A percentile compares a stretch with the other conserved stretches of the same genome.
These are phyloP conservation scores for Diplosphaera chodatii DNA, from an alignment of 139 green algal species.

Conservation along the genomic window DNA sequence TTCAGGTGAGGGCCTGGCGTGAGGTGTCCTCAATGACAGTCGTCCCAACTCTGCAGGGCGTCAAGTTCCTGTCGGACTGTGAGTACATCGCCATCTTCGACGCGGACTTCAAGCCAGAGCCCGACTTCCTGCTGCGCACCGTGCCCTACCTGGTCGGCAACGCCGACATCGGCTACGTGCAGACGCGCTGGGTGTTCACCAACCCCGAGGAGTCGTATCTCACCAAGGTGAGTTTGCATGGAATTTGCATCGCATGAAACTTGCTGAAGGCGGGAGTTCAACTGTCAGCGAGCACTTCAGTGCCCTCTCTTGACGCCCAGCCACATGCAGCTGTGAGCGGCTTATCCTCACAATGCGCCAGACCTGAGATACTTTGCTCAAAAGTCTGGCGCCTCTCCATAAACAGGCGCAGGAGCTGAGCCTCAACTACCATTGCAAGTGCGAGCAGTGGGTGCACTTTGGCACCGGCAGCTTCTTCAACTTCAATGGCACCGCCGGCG, in stretches of 20 bases:
- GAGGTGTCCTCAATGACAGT: no score
- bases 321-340: no score
- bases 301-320: no score
- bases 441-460: conserved; percentile 74
- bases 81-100: conserved; percentile 82
- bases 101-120: conserved; percentile 79
- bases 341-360: no score
- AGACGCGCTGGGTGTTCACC: conserved; percentile 75
- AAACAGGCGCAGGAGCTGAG: conserved; percentile 60
- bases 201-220: conserved; percentile 82
- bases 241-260: no score
- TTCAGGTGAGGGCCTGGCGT: no score
- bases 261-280: no score
- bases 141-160: conserved; percentile 55
- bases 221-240: conserved; percentile 72
- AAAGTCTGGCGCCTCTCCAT: no score
- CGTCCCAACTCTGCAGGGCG: no score
- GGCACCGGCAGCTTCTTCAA: conserved; percentile 78
- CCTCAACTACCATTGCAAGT: conserved; percentile 83
- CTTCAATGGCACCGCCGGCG: conserved; percentile 84
- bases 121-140: conserved; percentile 66
- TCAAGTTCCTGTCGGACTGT: conserved; percentile 45
- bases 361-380: no score
- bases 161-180: conserved; percentile 63
- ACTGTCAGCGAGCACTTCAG: no score